Evolutionary conservation across 371 early-diverging fungal species (phyloP).

Genomic region (Paraphysoderma sedebokerense): DNA sequence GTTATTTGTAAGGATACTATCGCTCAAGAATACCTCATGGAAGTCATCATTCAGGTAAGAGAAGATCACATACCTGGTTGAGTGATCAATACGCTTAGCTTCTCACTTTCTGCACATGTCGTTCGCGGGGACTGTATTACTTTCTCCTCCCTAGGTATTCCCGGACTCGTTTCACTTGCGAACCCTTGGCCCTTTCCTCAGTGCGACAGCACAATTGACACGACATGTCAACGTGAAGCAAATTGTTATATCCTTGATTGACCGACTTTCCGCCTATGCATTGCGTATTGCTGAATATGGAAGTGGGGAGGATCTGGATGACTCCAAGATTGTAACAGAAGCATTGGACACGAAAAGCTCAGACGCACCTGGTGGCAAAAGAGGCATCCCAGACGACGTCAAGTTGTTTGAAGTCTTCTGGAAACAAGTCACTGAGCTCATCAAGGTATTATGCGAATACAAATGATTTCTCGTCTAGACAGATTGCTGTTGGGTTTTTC

Average conservation of each 20-base stretch:
- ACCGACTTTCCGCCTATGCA: constrained; percentile 73
- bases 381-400: constrained; percentile 68
- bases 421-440: constrained; percentile 73
- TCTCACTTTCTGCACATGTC: no score
- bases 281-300: constrained; percentile 10
- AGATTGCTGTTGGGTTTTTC: not conserved
- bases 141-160: constrained; percentile 39
- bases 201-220: constrained; percentile 73
- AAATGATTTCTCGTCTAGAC: not conserved
- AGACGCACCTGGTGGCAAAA: constrained; percentile 12
- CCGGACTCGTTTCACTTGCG: constrained; percentile 89
- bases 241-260: constrained; percentile 82
- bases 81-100: no score
- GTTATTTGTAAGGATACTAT: constrained; percentile 89
- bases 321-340: constrained; percentile 8
- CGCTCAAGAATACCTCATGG: constrained; percentile 98
- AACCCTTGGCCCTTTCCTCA: constrained; percentile 69
- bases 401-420: constrained; percentile 88
- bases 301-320: constrained; percentile 5
- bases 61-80: no score
- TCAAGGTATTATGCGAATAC: constrained; percentile 34
- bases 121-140: no score
- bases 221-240: constrained; percentile 83
- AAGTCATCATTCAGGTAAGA: constrained; percentile 82
- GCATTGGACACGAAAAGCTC: constrained; percentile 2